Evolutionary conservation across 1,284 basidiomycete genomes (phyloP), one percentile per base, ranked within the genome.

Genomic region (Moesziomyces sp.): DNA sequence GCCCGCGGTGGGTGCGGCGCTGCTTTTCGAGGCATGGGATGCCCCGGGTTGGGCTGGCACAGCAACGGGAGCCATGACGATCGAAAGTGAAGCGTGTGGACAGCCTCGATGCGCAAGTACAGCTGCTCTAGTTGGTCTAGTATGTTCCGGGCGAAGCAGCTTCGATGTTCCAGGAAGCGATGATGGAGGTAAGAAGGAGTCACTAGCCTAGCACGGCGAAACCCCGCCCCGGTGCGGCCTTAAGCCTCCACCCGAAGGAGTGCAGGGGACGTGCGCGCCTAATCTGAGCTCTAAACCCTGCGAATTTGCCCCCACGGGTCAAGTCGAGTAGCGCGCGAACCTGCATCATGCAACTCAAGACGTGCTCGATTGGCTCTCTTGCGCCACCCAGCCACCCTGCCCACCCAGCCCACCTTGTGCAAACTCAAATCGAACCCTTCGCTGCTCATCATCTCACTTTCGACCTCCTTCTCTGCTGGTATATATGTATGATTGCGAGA

Each of bases 291-390:
- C 38, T 40, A 40, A 40, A 18, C 7, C 38, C 38, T 18, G 16
- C 38, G 16, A 18, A 16, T 40, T 40, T 40, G 38, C 16, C 38
- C 35, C 38, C 3, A 11, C 11, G 16, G 38, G 62, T 46, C 28
- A 49, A 46, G 52, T 59, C 58, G 28, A 66, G 52, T 60, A 66
- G 49, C 57, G 63, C 63, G 24, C 30, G 7, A 34, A 34, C 30
- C 30, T 34, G 30, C 30, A 34, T 34, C 30, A 8, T 34, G 10
- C 30, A 13, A 8, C 28, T 10, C 24, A 61, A 58, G 54, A 54
- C 65, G 65, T 68, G 65, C 65, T 68, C 58, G 61, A 19, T 46
- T 28, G 54, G 44, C 38, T 44, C 8, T n/a, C 35, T 68, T 54
- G 65, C 65, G 54, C 58, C 65, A 68, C 49, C 23, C 21, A 53